Conservation (phyloP, 495 filamentous ascomycete genomes). For the Trichoderma orchidacearum region DNA sequence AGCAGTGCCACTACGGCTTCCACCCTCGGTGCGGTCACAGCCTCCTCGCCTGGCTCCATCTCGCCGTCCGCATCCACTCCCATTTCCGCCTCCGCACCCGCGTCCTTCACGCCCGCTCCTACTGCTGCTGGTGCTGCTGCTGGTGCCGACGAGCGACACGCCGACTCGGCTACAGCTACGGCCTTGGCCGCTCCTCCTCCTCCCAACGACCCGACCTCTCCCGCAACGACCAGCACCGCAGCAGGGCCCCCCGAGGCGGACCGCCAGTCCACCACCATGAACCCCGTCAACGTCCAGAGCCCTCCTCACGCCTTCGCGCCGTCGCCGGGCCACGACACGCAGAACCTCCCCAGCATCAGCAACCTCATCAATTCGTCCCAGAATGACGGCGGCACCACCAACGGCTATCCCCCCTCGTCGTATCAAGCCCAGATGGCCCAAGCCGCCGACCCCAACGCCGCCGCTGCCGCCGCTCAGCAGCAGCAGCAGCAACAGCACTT, state of each 20-base stretch:
- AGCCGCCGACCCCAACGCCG: constrained; percentile 6
- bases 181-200: neutral
- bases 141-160: neutral
- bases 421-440: constrained; percentile 10
- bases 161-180: neutral
- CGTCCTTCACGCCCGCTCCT: neutral
- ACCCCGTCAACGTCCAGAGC: constrained; percentile 20
- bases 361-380: constrained; percentile 57
- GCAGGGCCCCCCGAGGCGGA: neutral
- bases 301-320: no score
- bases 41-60: neutral
- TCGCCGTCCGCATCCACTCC: neutral
- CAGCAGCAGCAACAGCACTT: constrained; percentile 11
- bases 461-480: constrained; percentile 4
- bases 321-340: constrained; percentile 17
- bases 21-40: neutral
- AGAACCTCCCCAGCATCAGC: constrained; percentile 53
- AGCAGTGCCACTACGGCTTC: neutral
- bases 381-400: constrained; percentile 27
- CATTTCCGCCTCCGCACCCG: neutral
- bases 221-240: neutral
- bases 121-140: neutral
- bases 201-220: neutral
- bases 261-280: constrained; percentile 16
- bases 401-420: constrained; percentile 8